Conservation (phyloP, 2,329 filamentous ascomycete genomes). For the Colletotrichum sp. region DNA sequence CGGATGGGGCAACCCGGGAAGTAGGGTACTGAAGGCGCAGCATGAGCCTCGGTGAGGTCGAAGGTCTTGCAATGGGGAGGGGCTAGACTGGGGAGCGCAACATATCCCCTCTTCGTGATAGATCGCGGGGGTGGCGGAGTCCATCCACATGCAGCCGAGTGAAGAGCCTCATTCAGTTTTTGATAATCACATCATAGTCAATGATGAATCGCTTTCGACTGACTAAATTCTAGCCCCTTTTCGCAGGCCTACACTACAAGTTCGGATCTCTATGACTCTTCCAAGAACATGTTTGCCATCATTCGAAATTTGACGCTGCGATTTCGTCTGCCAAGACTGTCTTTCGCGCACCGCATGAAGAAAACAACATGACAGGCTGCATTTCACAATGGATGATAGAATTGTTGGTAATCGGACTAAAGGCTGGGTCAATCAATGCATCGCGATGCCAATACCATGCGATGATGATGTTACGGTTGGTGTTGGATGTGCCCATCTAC, state of each 20-base stretch:
- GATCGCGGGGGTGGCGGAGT: neutral
- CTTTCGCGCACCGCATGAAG: neutral
- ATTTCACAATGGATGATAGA: constrained; percentile 2
- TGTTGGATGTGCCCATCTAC: neutral
- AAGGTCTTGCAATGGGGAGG: neutral
- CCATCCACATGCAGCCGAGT: neutral
- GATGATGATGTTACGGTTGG: neutral
- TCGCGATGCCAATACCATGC: neutral
- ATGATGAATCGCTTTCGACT: neutral
- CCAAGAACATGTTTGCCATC: neutral
- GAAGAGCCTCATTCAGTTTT: neutral
- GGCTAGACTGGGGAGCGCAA: neutral
- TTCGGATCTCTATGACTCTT: neutral
- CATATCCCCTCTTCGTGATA: neutral
- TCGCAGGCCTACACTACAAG: fast-evolving
- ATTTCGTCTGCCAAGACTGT: neutral
- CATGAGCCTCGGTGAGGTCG: neutral
- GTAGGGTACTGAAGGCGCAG: neutral
- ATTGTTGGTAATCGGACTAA: neutral
- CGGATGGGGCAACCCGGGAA: neutral
- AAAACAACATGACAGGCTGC: neutral
- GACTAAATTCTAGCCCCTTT: neutral
- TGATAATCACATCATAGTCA: neutral
- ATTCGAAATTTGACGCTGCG: neutral
- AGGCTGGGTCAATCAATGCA: neutral